Conservation (phyloP, 2,329 filamentous ascomycete genomes). For the Phialophora macrospora region DNA sequence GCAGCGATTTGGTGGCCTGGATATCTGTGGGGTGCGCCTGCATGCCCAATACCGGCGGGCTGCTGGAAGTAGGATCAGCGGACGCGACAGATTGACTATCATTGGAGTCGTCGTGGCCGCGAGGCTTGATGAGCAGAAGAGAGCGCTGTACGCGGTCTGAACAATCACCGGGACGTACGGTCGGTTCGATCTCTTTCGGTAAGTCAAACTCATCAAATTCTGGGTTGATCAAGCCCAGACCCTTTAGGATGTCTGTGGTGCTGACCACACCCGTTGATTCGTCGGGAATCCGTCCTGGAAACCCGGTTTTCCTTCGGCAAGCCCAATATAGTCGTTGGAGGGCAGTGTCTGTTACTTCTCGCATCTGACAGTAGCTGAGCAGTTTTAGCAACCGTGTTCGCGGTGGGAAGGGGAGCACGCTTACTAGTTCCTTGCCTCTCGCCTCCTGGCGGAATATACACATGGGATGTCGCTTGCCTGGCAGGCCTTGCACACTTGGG, state of each 20-base stretch:
- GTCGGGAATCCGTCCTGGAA: constrained; percentile 26
- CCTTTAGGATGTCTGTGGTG: constrained; percentile 22
- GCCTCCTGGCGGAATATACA: constrained; percentile 20
- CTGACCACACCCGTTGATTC: constrained; percentile 20
- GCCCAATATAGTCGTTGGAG: constrained; percentile 30
- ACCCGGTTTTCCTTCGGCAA: constrained; percentile 17
- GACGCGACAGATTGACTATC: background rate
- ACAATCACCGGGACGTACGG: background rate
- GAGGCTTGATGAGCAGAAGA: background rate
- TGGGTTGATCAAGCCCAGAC: constrained; percentile 17
- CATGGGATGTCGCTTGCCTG: constrained; percentile 16
- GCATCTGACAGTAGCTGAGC: constrained; percentile 28
- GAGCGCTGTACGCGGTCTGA: background rate
- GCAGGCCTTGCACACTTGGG: constrained; percentile 23
- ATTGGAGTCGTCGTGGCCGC: background rate
- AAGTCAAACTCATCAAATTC: background rate
- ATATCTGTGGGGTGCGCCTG: background rate
- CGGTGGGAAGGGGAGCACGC: background rate
- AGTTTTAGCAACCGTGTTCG: background rate
- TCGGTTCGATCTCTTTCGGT: background rate
- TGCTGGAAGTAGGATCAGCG: background rate
- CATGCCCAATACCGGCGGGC: background rate
- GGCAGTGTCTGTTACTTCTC: constrained; percentile 25
- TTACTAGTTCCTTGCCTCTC: constrained; percentile 30
- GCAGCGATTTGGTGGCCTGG: background rate